phyloP scores from a whole-genome alignment of 305 asterid genomes.

The Coffea humblotiana region DNA sequence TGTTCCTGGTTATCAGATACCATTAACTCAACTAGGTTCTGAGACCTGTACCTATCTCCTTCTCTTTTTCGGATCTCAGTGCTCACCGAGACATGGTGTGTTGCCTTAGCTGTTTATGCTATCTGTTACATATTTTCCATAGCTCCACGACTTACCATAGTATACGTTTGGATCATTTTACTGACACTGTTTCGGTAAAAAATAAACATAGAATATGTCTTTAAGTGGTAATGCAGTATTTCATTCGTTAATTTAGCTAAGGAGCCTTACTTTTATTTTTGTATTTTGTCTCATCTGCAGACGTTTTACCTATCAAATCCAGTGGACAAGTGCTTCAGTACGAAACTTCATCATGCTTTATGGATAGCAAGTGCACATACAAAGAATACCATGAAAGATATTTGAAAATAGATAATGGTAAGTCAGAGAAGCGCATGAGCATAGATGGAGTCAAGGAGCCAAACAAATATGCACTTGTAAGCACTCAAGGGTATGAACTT shows the following conservation, averaged over 20 bases:
- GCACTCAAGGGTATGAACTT: constrained; percentile 38
- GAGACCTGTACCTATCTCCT: neutral
- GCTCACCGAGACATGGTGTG: neutral
- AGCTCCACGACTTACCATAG: neutral
- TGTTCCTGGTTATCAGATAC: neutral
- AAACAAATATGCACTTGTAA: constrained; percentile 30
- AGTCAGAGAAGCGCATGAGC: constrained; percentile 33
- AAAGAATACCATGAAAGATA: constrained; percentile 56
- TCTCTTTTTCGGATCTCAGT: neutral
- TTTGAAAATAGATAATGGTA: constrained; percentile 44
- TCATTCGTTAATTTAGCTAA: neutral
- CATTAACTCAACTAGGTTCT: neutral
- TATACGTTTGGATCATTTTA: neutral
- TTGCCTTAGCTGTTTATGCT: neutral
- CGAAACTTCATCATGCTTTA: constrained; percentile 52
- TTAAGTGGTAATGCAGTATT: neutral
- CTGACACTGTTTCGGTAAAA: neutral
- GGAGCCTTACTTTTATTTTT: neutral
- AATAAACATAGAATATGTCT: neutral
- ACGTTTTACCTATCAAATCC: constrained; percentile 44
- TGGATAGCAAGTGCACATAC: constrained; percentile 49
- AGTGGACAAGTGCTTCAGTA: constrained; percentile 64
- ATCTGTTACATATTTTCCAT: neutral
- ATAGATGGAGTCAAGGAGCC: constrained; percentile 49
- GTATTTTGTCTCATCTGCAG: constrained; percentile 36